phyloP scores from a whole-genome alignment of 164 flowering plant species.

The Stephania yunnanensis region DNA sequence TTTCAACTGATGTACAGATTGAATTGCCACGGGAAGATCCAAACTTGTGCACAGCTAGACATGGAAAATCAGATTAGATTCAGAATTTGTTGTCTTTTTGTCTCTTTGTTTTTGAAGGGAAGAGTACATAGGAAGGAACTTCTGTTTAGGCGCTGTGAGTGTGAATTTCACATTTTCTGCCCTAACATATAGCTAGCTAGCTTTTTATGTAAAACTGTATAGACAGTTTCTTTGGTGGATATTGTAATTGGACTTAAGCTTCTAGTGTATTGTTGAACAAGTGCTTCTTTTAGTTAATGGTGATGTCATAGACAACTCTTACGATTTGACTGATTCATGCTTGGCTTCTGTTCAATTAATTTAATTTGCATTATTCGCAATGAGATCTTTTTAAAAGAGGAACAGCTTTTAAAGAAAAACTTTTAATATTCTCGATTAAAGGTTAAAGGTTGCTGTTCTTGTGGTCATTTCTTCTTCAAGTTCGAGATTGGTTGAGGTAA shows the following conservation, averaged over 20 bases:
- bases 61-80: background rate
- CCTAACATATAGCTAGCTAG: background rate
- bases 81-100: background rate
- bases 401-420: too few species aligned
- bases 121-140: background rate
- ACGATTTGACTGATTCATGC: too few species aligned
- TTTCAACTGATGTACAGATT: background rate
- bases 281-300: too few species aligned
- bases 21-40: background rate
- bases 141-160: background rate
- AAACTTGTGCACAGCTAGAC: background rate
- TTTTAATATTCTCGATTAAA: too few species aligned
- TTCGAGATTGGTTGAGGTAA: too few species aligned
- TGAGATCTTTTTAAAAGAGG: too few species aligned
- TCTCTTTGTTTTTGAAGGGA: background rate
- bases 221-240: slow-evolving; percentile 2
- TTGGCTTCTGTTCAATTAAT: too few species aligned
- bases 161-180: slow-evolving; percentile 9
- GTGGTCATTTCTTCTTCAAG: too few species aligned
- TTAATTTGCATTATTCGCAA: too few species aligned
- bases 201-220: slow-evolving; percentile 7
- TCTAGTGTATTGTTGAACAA: background rate
- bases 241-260: slow-evolving; percentile 3
- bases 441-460: too few species aligned
- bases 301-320: too few species aligned